phyloP scores from a whole-genome alignment of 2,329 filamentous ascomycete genomes.

The Penicillium sp. region DNA sequence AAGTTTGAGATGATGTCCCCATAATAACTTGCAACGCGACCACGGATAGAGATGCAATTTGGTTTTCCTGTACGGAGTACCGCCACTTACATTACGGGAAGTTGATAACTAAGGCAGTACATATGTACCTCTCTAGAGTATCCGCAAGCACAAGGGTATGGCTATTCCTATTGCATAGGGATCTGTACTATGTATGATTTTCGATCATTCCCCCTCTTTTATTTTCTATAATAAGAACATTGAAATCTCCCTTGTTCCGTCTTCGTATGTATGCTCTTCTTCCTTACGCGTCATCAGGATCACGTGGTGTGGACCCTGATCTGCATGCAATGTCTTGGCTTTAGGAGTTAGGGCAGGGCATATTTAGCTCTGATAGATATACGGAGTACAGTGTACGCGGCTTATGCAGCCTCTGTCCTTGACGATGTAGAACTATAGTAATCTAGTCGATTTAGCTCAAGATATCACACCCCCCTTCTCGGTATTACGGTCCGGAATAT shows the following conservation, averaged over 20 bases:
- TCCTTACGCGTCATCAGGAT: background rate
- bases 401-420: background rate
- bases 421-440: background rate
- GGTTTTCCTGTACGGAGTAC: background rate
- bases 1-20: background rate
- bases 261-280: background rate
- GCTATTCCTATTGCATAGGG: background rate
- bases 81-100: slow-evolving; percentile 6
- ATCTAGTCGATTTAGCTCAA: background rate
- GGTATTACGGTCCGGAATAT: background rate
- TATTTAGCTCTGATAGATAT: background rate
- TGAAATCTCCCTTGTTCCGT: background rate
- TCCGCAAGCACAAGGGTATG: background rate
- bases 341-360: background rate
- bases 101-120: background rate
- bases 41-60: background rate
- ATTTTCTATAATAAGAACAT: background rate
- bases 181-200: background rate
- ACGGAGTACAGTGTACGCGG: no score
- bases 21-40: background rate
- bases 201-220: background rate
- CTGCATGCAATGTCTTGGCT: slow-evolving; percentile 4
- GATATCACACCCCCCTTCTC: background rate
- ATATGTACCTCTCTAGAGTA: background rate
- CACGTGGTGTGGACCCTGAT: slow-evolving; percentile 3